These are phyloP conservation scores for Colletotrichum aenigma DNA, from an alignment of 2,329 filamentous ascomycete genomes.

Conservation along the genomic window DNA sequence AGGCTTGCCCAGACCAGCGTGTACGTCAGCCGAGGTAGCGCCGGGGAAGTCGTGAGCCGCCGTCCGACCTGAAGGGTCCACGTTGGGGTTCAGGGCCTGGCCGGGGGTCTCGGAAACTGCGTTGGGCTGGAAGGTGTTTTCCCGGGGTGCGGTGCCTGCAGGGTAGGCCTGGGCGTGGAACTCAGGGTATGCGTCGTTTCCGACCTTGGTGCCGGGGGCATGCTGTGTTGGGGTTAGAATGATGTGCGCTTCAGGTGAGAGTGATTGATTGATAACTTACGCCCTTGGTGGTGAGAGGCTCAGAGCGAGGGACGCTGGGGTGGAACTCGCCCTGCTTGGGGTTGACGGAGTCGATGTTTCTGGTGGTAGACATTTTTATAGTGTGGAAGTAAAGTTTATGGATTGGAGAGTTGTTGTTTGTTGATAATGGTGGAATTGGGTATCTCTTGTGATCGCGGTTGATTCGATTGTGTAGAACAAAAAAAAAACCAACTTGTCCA, in stretches of 20 bases:
- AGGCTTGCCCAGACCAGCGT: slow-evolving; percentile 48
- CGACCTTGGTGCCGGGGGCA: slow-evolving; percentile 63
- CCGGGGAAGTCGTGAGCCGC: slow-evolving; percentile 43
- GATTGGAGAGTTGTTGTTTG: background rate
- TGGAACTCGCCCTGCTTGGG: slow-evolving; percentile 60
- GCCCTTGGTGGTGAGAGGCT: slow-evolving; percentile 58
- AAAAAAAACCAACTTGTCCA: rapidly evolving
- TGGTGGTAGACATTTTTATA: slow-evolving; percentile 42
- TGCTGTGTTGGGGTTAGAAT: slow-evolving; percentile 52
- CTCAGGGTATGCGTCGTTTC: slow-evolving; percentile 63
- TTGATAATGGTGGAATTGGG: background rate
- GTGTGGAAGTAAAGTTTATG: background rate
- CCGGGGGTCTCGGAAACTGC: slow-evolving; percentile 37
- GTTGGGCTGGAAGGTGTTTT: slow-evolving; percentile 44
- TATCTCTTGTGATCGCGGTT: background rate
- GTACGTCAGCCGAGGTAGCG: slow-evolving; percentile 47
- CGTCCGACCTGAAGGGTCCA: slow-evolving; percentile 27
- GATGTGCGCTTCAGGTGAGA: background rate
- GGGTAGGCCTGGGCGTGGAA: slow-evolving; percentile 67
- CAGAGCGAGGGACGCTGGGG: slow-evolving; percentile 51
- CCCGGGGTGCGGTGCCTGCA: slow-evolving; percentile 65
- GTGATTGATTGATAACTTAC: slow-evolving; percentile 42
- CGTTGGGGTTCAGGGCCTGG: slow-evolving; percentile 33
- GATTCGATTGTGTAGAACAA: background rate
- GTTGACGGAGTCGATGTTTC: slow-evolving; percentile 57